These are phyloP conservation scores for Albatrellus ellisii DNA, from an alignment of 768 basidiomycete genomes.

Conservation along the genomic window DNA sequence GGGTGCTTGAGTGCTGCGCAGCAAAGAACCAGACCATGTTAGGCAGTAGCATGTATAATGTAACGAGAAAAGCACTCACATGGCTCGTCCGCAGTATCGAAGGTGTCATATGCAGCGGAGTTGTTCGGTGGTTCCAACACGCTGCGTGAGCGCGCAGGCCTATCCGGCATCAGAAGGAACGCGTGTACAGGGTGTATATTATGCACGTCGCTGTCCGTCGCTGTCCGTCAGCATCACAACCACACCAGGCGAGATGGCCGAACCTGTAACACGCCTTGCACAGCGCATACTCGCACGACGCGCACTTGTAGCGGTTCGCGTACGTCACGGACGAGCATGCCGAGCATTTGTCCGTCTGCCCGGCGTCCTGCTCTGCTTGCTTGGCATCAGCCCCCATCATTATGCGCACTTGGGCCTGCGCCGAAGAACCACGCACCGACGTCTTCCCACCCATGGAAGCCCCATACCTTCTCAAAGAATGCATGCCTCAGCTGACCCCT, in stretches of 20 bases:
- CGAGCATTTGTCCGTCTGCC: constrained; percentile 51
- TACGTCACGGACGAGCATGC: constrained; percentile 59
- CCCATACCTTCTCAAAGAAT: constrained; percentile 82
- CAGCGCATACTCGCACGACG: constrained; percentile 66
- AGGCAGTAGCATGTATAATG: background rate
- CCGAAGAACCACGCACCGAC: constrained; percentile 45
- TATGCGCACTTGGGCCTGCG: too few species aligned
- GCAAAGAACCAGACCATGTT: background rate
- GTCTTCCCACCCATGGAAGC: constrained; percentile 71
- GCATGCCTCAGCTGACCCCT: constrained; percentile 77
- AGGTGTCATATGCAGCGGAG: constrained; percentile 7
- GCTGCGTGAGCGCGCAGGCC: constrained; percentile 26
- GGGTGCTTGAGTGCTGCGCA: constrained; percentile 12
- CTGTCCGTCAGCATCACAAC: background rate
- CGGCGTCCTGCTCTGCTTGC: constrained; percentile 60
- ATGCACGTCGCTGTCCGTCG: constrained; percentile 58
- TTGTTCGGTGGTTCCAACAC: constrained; percentile 23
- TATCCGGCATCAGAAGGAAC: constrained; percentile 72
- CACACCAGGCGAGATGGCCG: constrained; percentile 8
- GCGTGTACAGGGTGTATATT: constrained; percentile 85
- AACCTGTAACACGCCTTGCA: constrained; percentile 80
- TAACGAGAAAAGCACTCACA: constrained; percentile 5
- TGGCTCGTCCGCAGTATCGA: constrained; percentile 8
- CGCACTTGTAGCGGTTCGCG: constrained; percentile 71
- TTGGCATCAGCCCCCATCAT: too few species aligned